A percentile compares a stretch with the other conserved stretches of the same genome.
Conservation (phyloP, 805 yeast species). For the Kluyveromyces siamensis region DNA sequence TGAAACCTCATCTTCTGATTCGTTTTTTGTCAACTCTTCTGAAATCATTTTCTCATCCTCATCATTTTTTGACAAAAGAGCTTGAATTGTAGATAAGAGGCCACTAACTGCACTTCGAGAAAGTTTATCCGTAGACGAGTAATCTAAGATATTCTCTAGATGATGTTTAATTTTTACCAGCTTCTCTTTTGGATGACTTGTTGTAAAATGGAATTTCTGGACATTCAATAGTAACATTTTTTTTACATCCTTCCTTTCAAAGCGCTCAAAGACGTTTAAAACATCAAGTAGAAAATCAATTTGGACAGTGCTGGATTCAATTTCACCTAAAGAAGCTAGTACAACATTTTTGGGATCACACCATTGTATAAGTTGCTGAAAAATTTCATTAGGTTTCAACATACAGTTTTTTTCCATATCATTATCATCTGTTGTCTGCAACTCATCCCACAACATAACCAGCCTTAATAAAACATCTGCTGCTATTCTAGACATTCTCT, state of each 20-base stretch:
- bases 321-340: slow-evolving; percentile 35
- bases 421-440: slow-evolving; percentile 27
- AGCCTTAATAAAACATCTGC: slow-evolving; percentile 58
- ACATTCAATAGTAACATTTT: slow-evolving; percentile 46
- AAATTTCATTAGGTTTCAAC: slow-evolving; percentile 40
- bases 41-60: neutral
- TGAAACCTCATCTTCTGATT: neutral
- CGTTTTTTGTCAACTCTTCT: neutral
- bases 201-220: slow-evolving; percentile 38
- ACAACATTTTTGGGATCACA: slow-evolving; percentile 69
- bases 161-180: slow-evolving; percentile 21
- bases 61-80: neutral
- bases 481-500: slow-evolving; percentile 50
- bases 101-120: slow-evolving; percentile 30
- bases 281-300: slow-evolving; percentile 47
- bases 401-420: slow-evolving; percentile 19
- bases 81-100: slow-evolving; percentile 11
- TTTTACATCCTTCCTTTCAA: slow-evolving; percentile 43
- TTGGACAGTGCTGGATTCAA: slow-evolving; percentile 41
- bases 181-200: slow-evolving; percentile 17
- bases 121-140: slow-evolving; percentile 25
- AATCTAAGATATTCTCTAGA: slow-evolving; percentile 25
- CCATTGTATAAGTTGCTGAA: slow-evolving; percentile 75
- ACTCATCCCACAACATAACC: slow-evolving; percentile 35
- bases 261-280: slow-evolving; percentile 37